A percentile compares a stretch with the other conserved stretches of the same genome.
Evolutionary conservation across 139 green algal species (phyloP).

Genomic region (Yamagishiella unicocca): DNA sequence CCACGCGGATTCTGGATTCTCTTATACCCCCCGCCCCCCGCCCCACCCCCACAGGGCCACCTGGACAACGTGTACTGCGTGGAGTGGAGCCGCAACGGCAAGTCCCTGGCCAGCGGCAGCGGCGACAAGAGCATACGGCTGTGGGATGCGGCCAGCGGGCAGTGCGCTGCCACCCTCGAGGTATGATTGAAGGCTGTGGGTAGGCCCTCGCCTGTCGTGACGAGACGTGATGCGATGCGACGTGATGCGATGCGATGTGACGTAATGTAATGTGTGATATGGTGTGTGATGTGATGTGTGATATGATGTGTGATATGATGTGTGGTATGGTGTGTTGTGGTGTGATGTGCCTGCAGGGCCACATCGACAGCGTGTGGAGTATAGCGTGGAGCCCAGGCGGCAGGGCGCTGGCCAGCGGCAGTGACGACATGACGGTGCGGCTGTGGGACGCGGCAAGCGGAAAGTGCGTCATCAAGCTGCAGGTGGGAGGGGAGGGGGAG

Average conservation of each 20-base stretch:
- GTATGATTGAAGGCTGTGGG: background rate
- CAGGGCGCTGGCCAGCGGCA: background rate
- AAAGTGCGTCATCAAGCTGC: background rate
- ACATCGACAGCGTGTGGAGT: slow-evolving; percentile 2
- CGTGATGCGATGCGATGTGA: background rate
- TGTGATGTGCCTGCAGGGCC: background rate
- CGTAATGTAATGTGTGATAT: background rate
- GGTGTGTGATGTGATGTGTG: background rate
- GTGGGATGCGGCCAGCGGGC: background rate
- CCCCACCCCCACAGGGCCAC: background rate
- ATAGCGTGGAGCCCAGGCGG: slow-evolving; percentile 30
- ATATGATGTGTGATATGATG: no score
- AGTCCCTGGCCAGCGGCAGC: background rate
- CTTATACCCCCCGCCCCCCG: no score
- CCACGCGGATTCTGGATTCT: no score
- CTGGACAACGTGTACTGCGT: slow-evolving; percentile 8
- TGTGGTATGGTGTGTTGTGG: background rate
- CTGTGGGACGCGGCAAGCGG: slow-evolving; percentile 2
- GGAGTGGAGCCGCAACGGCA: slow-evolving; percentile 1
- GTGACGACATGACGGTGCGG: background rate
- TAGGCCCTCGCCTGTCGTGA: background rate
- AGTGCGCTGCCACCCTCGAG: slow-evolving; percentile 10
- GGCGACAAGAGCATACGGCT: background rate
- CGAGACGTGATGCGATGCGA: background rate
- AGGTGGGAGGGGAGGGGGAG: background rate